Evolutionary conservation across 2,329 filamentous ascomycete genomes (phyloP), one percentile per base, ranked within the genome.

Genomic region (Stemphylium vesicarium): DNA sequence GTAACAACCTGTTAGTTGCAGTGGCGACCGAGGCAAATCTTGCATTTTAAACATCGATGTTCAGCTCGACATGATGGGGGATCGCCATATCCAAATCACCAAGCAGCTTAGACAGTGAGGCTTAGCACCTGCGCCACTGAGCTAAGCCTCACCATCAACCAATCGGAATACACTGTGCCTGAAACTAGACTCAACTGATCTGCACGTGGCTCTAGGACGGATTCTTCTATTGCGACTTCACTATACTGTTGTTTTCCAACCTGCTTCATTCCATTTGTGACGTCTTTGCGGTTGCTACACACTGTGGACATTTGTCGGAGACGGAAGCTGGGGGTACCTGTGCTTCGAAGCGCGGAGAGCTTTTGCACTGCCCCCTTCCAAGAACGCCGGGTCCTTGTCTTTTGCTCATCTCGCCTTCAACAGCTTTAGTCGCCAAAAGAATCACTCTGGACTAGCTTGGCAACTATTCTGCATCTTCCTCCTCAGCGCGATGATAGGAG

Each of bases 361-460:
- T 47, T 47, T 59, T 24, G 56, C 56, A 59, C 56, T 59, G 56
- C 56, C 56, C 56, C 53, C 43, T 52, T 56, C 48, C 53, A 56
- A 56, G 44, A 53, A 38, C 44, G 37, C 53, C 53, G 48, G 44
- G 18, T 36, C 43, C 13, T 49, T 56, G 56, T 48, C 45, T 44
- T 41, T 42, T 49, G 48, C 47, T 33, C 44, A 53, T 57, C 39
- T 42, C 53, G 48, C 48, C 45, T 50, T 39, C 44, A 36, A 50
- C 20, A 46, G 35, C 45, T 20, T 37, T 53, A 50, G 49, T 43
- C 48, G 16, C 43, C 32, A 41, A 50, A 57, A 29, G 16, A 32
- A 26, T 31, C 35, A 48, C 35, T 48, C 47, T 51, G 22, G 39
- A 31, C 39, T 29, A 9, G 15, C 52, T 56, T 52, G 50, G 52